These are phyloP conservation scores for Malus hybrid DNA, from an alignment of 331 rosid genomes.

Conservation along the genomic window DNA sequence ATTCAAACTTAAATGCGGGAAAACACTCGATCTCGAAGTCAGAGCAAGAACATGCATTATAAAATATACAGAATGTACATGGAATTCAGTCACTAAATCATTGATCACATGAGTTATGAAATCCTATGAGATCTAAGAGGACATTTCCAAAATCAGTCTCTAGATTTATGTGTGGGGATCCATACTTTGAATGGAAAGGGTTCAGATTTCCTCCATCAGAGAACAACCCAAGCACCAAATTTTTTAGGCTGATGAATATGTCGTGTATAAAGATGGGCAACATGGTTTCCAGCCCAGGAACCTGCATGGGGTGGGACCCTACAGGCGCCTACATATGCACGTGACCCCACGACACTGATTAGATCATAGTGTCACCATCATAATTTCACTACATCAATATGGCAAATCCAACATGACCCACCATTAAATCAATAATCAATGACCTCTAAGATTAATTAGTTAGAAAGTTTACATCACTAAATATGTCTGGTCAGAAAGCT, in stretches of 20 bases:
- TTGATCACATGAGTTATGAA: too few relatives aligned
- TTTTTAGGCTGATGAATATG: not conserved
- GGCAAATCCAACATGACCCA: not conserved
- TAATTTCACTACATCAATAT: not conserved
- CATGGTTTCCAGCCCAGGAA: not conserved
- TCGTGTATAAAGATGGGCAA: not conserved
- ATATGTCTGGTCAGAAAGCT: too few relatives aligned
- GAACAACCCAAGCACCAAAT: not conserved
- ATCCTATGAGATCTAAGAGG: not conserved
- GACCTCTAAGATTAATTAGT: not conserved
- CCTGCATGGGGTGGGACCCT: not conserved
- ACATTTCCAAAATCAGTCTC: not conserved
- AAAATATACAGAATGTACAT: too few relatives aligned
- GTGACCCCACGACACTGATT: conserved; percentile 5
- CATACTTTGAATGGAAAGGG: not conserved
- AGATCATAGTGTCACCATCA: not conserved
- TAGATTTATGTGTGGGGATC: not conserved
- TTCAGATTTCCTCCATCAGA: not conserved
- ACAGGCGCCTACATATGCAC: not conserved
- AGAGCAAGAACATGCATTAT: too few relatives aligned
- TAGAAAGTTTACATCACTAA: not conserved
- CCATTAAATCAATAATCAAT: not conserved
- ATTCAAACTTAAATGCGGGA: too few relatives aligned
- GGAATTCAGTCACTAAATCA: too few relatives aligned
- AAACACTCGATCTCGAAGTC: too few relatives aligned